phyloP scores from a whole-genome alignment of 75 land plant genomes.

The Sequoiadendron giganteum region DNA sequence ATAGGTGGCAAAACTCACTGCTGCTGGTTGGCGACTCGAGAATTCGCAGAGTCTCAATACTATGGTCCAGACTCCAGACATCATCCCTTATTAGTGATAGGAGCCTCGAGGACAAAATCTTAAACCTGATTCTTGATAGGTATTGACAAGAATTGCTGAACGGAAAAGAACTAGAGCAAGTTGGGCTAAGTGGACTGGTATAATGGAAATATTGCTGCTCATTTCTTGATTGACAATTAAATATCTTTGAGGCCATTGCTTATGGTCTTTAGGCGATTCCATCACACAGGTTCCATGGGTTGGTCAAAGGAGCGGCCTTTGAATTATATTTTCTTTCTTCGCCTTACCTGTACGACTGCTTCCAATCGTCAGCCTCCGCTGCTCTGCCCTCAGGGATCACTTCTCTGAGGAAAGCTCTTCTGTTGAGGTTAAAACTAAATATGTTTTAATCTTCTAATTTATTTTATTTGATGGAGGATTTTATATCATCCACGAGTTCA shows the following conservation, averaged over 20 bases:
- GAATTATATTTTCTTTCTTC: neutral
- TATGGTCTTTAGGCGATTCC: neutral
- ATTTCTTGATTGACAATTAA: neutral
- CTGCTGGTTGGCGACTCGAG: no score
- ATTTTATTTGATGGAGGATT: neutral
- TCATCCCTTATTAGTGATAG: neutral
- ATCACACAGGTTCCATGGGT: neutral
- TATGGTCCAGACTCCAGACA: no score
- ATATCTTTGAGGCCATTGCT: neutral
- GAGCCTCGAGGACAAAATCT: neutral
- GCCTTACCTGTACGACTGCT: neutral
- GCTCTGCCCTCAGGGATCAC: neutral
- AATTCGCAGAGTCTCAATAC: no score
- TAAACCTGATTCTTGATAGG: neutral
- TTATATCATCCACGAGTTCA: no score
- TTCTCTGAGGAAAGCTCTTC: neutral
- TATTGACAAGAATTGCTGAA: neutral
- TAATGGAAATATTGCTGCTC: neutral
- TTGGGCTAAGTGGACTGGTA: neutral
- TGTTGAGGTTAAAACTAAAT: neutral
- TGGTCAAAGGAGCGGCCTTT: neutral
- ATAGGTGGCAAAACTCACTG: no score
- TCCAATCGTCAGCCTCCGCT: neutral
- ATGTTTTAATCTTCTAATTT: neutral
- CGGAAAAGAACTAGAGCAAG: neutral